Evolutionary conservation across 805 yeast genomes (phyloP).

Genomic region (Candida michaelii): DNA sequence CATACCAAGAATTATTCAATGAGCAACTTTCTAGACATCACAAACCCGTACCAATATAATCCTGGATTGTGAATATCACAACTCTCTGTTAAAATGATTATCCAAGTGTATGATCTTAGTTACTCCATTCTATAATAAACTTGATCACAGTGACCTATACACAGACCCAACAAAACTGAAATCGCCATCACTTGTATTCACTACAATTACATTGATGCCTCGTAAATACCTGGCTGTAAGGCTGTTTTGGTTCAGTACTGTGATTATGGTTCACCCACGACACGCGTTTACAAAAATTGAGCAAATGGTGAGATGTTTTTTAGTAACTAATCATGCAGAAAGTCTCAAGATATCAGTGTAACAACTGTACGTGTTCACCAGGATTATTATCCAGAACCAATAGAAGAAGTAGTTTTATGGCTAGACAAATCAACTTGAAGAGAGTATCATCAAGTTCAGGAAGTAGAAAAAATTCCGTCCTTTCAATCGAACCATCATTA

Average conservation of each 20-base stretch:
- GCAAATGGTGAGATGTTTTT: constrained; percentile 8
- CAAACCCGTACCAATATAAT: too few species aligned
- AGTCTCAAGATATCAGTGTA: constrained; percentile 50
- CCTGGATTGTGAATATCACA: too few species aligned
- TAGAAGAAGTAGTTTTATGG: constrained; percentile 56
- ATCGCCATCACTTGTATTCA: too few species aligned
- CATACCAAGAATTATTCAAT: too few species aligned
- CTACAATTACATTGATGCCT: too few species aligned
- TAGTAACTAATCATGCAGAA: constrained; percentile 17
- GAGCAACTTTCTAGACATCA: too few species aligned
- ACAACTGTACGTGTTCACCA: constrained; percentile 82
- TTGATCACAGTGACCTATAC: too few species aligned
- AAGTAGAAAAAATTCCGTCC: constrained; percentile 38
- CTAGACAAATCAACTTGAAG: constrained; percentile 38
- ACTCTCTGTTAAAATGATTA: too few species aligned
- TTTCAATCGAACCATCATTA: constrained; percentile 41
- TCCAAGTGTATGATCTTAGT: too few species aligned
- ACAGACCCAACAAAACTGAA: too few species aligned
- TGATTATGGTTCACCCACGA: not conserved
- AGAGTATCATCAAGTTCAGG: constrained; percentile 25
- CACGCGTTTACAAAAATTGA: not conserved
- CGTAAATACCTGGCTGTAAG: too few species aligned
- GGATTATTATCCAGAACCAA: constrained; percentile 70
- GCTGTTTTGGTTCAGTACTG: not conserved
- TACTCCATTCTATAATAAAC: too few species aligned